Evolutionary conservation across 768 basidiomycete genomes (phyloP).

Genomic region (Amanita phalloides): DNA sequence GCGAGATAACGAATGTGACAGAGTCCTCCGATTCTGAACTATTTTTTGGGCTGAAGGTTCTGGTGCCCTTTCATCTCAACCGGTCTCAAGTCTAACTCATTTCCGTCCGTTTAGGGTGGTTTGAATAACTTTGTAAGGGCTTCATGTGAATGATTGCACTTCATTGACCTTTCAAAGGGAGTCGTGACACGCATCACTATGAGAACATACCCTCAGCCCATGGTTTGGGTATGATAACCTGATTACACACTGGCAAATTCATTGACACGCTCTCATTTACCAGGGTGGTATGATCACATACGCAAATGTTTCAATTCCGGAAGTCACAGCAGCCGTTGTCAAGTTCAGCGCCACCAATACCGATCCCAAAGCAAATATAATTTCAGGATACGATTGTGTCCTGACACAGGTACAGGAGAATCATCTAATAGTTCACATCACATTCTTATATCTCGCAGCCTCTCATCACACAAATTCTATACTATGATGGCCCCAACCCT

Average conservation of each 20-base stretch:
- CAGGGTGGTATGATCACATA: constrained; percentile 40
- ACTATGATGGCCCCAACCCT: constrained; percentile 40
- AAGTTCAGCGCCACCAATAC: constrained; percentile 29
- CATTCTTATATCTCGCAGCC: constrained; percentile 8
- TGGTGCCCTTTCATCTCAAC: neutral
- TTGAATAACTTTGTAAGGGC: constrained; percentile 42
- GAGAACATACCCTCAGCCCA: constrained; percentile 39
- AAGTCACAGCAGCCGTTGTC: constrained; percentile 24
- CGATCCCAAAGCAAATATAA: constrained; percentile 35
- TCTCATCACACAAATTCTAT: constrained; percentile 21
- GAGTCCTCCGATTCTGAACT: constrained; percentile 22
- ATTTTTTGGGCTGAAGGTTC: constrained; percentile 32
- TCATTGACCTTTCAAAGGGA: constrained; percentile 21
- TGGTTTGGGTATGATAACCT: constrained; percentile 44
- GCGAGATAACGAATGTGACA: constrained; percentile 28
- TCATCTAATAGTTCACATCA: neutral
- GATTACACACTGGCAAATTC: neutral
- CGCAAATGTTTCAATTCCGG: constrained; percentile 12
- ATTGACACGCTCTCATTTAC: neutral
- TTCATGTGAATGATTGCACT: neutral
- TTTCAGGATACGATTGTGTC: neutral
- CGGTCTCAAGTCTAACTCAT: neutral
- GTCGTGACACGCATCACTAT: constrained; percentile 51
- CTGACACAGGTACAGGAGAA: neutral
- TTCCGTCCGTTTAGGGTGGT: constrained; percentile 33